These are phyloP conservation scores for Beauveria australis DNA, from an alignment of 2,329 filamentous ascomycete species.

Conservation along the genomic window DNA sequence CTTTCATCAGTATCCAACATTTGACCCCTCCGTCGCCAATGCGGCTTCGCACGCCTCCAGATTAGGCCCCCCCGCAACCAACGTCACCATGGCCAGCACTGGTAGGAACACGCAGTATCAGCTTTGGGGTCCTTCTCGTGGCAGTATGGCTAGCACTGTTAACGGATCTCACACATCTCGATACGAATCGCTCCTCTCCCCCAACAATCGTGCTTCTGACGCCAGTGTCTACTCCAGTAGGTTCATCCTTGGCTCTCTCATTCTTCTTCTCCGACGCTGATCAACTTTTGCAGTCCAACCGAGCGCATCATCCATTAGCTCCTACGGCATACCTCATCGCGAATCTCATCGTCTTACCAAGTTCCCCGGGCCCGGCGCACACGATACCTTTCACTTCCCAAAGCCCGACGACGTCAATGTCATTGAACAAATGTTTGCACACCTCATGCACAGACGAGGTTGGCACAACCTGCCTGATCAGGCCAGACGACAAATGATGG, in stretches of 20 bases:
- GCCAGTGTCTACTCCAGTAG: slow-evolving; percentile 53
- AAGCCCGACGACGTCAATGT: slow-evolving; percentile 73
- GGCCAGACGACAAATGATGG: slow-evolving; percentile 89
- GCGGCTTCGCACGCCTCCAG: slow-evolving; percentile 46
- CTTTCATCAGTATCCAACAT: slow-evolving; percentile 81
- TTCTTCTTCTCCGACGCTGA: slow-evolving; percentile 16
- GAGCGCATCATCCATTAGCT: slow-evolving; percentile 48
- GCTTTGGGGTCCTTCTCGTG: slow-evolving; percentile 58
- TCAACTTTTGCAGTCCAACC: slow-evolving; percentile 36
- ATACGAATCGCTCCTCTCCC: slow-evolving; percentile 56
- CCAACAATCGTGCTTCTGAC: slow-evolving; percentile 51
- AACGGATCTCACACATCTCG: slow-evolving; percentile 47
- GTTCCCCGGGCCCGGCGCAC: slow-evolving; percentile 31
- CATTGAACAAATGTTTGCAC: slow-evolving; percentile 84
- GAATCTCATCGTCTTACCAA: slow-evolving; percentile 52
- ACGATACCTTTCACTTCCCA: slow-evolving; percentile 52
- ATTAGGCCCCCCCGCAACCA: slow-evolving; percentile 44
- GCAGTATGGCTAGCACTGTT: slow-evolving; percentile 44
- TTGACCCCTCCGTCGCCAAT: slow-evolving; percentile 45
- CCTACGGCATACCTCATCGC: slow-evolving; percentile 41
- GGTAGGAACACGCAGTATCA: slow-evolving; percentile 68
- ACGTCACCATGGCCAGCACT: slow-evolving; percentile 63
- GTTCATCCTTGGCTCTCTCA: slow-evolving; percentile 6
- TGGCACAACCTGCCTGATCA: slow-evolving; percentile 97
- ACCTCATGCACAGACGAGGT: slow-evolving; percentile 93